Conservation (phyloP, 2,329 filamentous ascomycete genomes). For the Stachybotrys chartarum region DNA sequence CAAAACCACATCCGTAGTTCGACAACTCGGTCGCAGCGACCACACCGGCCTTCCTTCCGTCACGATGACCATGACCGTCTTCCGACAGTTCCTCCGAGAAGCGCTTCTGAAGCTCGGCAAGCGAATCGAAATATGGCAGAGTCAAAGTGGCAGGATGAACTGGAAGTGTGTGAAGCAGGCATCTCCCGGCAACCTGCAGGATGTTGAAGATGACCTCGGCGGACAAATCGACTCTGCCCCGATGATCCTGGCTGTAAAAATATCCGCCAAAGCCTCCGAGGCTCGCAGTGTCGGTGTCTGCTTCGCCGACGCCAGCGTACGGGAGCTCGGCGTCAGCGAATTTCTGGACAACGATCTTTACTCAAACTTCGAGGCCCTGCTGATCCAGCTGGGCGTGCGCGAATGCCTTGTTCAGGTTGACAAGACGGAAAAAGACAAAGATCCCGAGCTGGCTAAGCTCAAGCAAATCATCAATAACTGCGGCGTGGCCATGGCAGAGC, state of each 20-base stretch:
- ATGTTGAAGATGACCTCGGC: conserved; percentile 92
- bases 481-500: conserved; percentile 81
- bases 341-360: conserved; percentile 99
- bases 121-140: conserved; percentile 84
- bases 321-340: conserved; percentile 92
- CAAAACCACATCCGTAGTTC: conserved; percentile 92
- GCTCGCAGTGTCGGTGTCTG: conserved; percentile 86
- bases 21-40: conserved; percentile 78
- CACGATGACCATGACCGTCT: conserved; percentile 91
- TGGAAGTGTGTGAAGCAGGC: conserved; percentile 92
- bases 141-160: conserved; percentile 67
- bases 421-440: conserved; percentile 72
- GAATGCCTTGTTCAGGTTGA: conserved; percentile 86
- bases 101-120: conserved; percentile 88
- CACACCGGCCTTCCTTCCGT: conserved; percentile 85
- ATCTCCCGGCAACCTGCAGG: conserved; percentile 92
- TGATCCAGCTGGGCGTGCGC: conserved; percentile 93
- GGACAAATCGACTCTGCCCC: conserved; percentile 81
- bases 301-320: conserved; percentile 93
- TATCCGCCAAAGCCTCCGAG: conserved; percentile 80
- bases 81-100: conserved; percentile 90
- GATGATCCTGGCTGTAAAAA: conserved; percentile 91
- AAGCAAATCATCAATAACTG: conserved; percentile 87
- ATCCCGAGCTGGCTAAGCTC: conserved; percentile 82
- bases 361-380: conserved; percentile 92